phyloP scores from a whole-genome alignment of 2,329 filamentous ascomycete genomes.

The Metarhizium robertsii region DNA sequence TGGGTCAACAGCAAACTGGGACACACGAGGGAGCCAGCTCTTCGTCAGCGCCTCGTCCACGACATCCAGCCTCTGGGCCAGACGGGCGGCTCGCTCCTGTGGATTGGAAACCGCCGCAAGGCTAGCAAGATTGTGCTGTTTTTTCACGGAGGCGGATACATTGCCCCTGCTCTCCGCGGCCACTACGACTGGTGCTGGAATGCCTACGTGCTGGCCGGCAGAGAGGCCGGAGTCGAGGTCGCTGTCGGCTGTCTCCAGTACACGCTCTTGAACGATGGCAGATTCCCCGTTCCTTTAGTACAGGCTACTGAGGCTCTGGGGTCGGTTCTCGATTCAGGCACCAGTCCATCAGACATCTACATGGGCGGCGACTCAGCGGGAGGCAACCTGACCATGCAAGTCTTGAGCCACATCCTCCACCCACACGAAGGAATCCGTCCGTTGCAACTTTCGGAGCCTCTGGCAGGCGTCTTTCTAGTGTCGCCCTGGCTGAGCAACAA shows the following conservation, averaged over 20 bases:
- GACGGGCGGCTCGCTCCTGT: constrained; percentile 13
- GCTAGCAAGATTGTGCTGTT: constrained; percentile 20
- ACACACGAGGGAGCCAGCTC: constrained; percentile 3
- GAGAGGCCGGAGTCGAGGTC: constrained; percentile 13
- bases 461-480: constrained; percentile 22
- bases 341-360: constrained; percentile 20
- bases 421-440: constrained; percentile 15
- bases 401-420: constrained; percentile 23
- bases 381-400: constrained; percentile 22
- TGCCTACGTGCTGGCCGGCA: constrained; percentile 12
- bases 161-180: constrained; percentile 11
- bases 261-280: constrained; percentile 19
- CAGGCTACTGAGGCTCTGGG: constrained; percentile 23
- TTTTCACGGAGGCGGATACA: constrained; percentile 20
- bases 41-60: constrained; percentile 9
- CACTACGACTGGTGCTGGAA: constrained; percentile 20
- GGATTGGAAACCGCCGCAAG: constrained; percentile 17
- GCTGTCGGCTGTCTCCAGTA: constrained; percentile 26
- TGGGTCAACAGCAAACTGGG: constrained; percentile 14
- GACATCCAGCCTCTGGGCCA: constrained; percentile 12
- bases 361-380: constrained; percentile 29
- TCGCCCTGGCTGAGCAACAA: constrained; percentile 22
- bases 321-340: constrained; percentile 19
- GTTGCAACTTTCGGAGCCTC: constrained; percentile 14
- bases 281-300: constrained; percentile 21